Evolutionary conservation across 2,329 filamentous ascomycete genomes (phyloP).

Genomic region (Aspergillus piperis): DNA sequence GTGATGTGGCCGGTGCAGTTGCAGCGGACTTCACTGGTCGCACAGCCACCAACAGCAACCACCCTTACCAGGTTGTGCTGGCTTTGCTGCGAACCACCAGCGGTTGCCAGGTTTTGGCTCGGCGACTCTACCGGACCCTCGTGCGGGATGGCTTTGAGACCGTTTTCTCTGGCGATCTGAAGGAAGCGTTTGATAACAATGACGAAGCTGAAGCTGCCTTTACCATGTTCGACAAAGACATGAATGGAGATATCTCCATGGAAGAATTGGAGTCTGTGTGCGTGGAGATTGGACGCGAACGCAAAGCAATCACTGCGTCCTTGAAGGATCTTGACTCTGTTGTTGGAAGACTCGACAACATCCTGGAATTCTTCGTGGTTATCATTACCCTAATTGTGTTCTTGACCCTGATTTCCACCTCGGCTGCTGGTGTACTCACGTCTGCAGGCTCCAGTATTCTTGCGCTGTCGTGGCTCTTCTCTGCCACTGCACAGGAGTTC

Average conservation of each 20-base stretch:
- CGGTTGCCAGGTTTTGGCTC: slow-evolving; percentile 80
- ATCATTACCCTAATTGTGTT: slow-evolving; percentile 83
- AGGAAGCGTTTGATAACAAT: slow-evolving; percentile 72
- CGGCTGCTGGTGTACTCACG: slow-evolving; percentile 85
- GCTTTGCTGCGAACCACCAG: slow-evolving; percentile 71
- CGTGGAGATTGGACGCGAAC: slow-evolving; percentile 90
- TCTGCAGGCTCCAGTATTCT: slow-evolving; percentile 86
- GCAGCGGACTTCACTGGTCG: slow-evolving; percentile 90
- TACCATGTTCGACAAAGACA: slow-evolving; percentile 89
- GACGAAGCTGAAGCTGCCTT: slow-evolving; percentile 91
- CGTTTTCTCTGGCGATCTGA: slow-evolving; percentile 75
- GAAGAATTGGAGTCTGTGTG: slow-evolving; percentile 91
- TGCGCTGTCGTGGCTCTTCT: slow-evolving; percentile 88
- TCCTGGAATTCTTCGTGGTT: slow-evolving; percentile 83
- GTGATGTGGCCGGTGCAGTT: slow-evolving; percentile 80
- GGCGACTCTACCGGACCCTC: slow-evolving; percentile 85
- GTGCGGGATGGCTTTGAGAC: slow-evolving; percentile 73
- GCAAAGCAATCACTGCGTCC: slow-evolving; percentile 92
- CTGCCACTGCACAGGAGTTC: slow-evolving; percentile 90
- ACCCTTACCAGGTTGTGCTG: slow-evolving; percentile 81
- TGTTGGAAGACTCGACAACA: slow-evolving; percentile 82
- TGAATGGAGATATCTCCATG: slow-evolving; percentile 95
- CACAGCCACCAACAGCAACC: slow-evolving; percentile 65
- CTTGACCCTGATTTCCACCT: slow-evolving; percentile 83
- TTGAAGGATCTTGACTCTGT: slow-evolving; percentile 94